Percentiles rank a stretch among this genome's conserved stretches.
phyloP scores from a whole-genome alignment of 768 basidiomycete species.

The Mycena sanguinolenta region DNA sequence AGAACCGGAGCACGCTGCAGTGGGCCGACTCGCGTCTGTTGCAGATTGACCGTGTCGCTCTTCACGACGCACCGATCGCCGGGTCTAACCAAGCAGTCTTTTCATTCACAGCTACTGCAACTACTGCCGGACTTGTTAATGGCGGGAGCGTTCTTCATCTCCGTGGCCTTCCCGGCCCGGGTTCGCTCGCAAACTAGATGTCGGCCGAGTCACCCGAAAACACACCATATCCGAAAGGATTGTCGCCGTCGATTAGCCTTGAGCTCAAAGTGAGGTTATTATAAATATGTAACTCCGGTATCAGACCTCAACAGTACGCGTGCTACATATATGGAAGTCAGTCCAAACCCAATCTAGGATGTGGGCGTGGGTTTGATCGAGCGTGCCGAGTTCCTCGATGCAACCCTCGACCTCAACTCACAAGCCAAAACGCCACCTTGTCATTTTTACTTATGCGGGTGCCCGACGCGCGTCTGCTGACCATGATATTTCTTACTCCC shows the following conservation, averaged over 20 bases:
- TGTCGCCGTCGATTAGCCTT: background rate
- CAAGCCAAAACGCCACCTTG: background rate
- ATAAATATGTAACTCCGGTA: background rate
- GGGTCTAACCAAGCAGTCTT: slow-evolving; percentile 27
- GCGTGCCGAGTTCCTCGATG: no score
- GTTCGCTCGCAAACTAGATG: no score
- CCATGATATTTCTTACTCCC: background rate
- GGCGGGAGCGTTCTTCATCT: slow-evolving; percentile 22
- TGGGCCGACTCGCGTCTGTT: background rate
- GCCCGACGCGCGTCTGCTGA: background rate
- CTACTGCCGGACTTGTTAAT: background rate
- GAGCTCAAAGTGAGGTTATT: background rate
- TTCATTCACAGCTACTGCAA: no score
- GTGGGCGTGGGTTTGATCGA: no score
- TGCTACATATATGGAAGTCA: no score
- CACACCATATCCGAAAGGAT: background rate
- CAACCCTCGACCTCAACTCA: slow-evolving; percentile 1
- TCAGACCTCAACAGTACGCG: slow-evolving; percentile 5
- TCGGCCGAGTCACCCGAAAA: slow-evolving; percentile 9
- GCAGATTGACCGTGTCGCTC: no score
- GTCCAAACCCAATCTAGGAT: no score
- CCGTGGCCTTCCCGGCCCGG: slow-evolving; percentile 17
- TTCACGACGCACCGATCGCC: slow-evolving; percentile 18
- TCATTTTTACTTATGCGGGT: background rate
- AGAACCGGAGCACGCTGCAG: background rate